Percentiles rank a stretch among this genome's conserved stretches.
Conservation (phyloP, 805 yeast genomes). For the Candida orba region DNA sequence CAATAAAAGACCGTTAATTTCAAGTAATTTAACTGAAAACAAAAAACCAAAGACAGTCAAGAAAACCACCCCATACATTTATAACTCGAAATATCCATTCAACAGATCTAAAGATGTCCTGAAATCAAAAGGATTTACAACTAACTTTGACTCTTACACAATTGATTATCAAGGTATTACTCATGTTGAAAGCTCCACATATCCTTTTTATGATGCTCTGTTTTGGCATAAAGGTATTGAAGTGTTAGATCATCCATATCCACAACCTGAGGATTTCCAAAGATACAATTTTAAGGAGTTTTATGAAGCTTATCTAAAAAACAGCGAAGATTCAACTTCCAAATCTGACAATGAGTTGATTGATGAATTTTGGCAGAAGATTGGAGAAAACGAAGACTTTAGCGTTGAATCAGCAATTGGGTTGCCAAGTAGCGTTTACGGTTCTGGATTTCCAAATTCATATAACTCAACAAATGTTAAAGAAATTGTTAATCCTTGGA, state of each 20-base stretch:
- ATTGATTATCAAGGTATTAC: slow-evolving; percentile 36
- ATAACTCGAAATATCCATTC: slow-evolving; percentile 39
- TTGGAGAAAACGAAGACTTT: slow-evolving; percentile 27
- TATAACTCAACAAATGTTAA: background rate
- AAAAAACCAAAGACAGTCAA: slow-evolving; percentile 1
- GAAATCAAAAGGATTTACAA: slow-evolving; percentile 42
- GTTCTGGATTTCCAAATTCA: slow-evolving; percentile 28
- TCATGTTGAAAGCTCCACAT: slow-evolving; percentile 25
- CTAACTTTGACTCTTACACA: slow-evolving; percentile 42
- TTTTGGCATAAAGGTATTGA: slow-evolving; percentile 37
- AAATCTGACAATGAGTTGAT: slow-evolving; percentile 18
- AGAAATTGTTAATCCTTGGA: slow-evolving; percentile 40
- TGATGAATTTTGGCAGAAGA: slow-evolving; percentile 12
- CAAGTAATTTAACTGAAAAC: background rate
- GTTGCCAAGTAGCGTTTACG: slow-evolving; percentile 32
- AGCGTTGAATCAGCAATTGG: slow-evolving; percentile 31
- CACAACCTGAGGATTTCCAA: slow-evolving; percentile 34
- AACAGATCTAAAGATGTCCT: slow-evolving; percentile 40
- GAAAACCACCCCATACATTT: slow-evolving; percentile 29
- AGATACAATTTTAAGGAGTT: slow-evolving; percentile 50
- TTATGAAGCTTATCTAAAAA: slow-evolving; percentile 44
- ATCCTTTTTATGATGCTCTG: slow-evolving; percentile 35
- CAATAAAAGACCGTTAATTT: slow-evolving; percentile 9
- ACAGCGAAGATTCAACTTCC: slow-evolving; percentile 23
- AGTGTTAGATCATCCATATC: slow-evolving; percentile 32